Evolutionary conservation across 2,329 filamentous ascomycete species (phyloP), one percentile per base, ranked within the genome.

Genomic region (Ramularia endophylla): DNA sequence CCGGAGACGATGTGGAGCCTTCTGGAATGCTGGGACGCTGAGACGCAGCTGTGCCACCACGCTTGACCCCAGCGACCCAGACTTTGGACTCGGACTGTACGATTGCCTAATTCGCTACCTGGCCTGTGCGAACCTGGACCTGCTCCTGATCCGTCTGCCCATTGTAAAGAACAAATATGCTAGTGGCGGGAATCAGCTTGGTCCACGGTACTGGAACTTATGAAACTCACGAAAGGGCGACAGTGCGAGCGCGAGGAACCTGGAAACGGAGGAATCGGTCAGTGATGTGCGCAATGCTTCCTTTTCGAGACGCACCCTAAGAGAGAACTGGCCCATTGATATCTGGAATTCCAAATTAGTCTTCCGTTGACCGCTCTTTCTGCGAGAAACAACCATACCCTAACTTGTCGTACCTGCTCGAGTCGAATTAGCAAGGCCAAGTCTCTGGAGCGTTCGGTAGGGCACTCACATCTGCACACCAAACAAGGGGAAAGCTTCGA

Each of bases 121-220:
- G 19, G 46, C 47, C 37, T 66, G 64, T 48, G 69, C 71, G 57
- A 69, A 73, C 36, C 66, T 64, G 55, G 67, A 71, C 35, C 56
- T 63, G 41, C 63, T 65, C 63, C 71, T 67, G 58, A 73, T 63
- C 48, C 61, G 56, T 60, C 69, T 69, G 53, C 71, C 71, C 54
- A 65, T 70, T 54, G 59, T 67, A 62, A 69, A 73, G 60, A 73
- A 72, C 37, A 73, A 51, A 68, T 67, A 64, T 65, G 55, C 60
- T 44, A 33, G 33, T 27, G 33, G 46, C 43, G 25, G 40, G 31
- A 47, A 48, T 55, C 48, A 54, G 45, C 47, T 22, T 28, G 33
- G 12, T 42, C 51, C 52, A 53, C 41, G 47, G 52, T 44, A 51
- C 54, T 43, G 54, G 53, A 38, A 38, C 29, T 22, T 41, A 34